Base-by-base conservation (phyloP, 2,329 filamentous ascomycete species). In the Phaeoacremonium minimum region DNA sequence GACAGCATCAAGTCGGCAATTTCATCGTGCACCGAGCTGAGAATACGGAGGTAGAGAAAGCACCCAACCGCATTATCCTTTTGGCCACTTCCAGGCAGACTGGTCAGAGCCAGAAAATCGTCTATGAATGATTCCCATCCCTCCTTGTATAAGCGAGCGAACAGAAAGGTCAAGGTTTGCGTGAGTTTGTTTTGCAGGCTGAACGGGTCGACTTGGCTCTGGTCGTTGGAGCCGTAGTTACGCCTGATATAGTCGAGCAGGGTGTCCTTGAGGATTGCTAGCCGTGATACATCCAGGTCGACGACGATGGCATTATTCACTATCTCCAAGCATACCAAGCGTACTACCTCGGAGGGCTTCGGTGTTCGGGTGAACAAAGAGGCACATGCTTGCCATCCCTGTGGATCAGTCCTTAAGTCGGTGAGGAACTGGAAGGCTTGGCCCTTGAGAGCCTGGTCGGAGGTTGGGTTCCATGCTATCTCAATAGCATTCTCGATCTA, bases 141-240 rank as follows among this genome's bases (percentile, higher is more conserved):
- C 36, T 84, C 79, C 36, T 80, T 80, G 61, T 98, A 98, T 37
- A 95, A 73, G 11, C 83, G 80, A 22, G 88, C 85, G 61, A 98
- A 98, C 34, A 98, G 80, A 55, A 88, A 93, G 8, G 93, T 98
- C 51, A 98, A 69, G 11, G 90, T 95, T 66, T 98, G 93, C 31
- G 91, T 90, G 48, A 98, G 79, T 66, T 98, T 98, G 68, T 97
- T 98, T 64, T 97, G 91, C 30, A 98, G 83, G 46, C 78, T 77
- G 16, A 79, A 60, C 7, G 83, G 78, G 57, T 98, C 93, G 45
- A 82, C 65, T 35, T 69, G 62, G 40, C 72, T 69, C 37, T 75
- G 72, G 8, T 68, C 61, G 20, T 68, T 68, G 28, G 73, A 67
- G 36, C 80, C 76, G 59, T 96, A 97, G 33, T 76, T 80, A 50